Evolutionary conservation across 2,329 filamentous ascomycete genomes (phyloP).

Genomic region (Remersonia thermophila): DNA sequence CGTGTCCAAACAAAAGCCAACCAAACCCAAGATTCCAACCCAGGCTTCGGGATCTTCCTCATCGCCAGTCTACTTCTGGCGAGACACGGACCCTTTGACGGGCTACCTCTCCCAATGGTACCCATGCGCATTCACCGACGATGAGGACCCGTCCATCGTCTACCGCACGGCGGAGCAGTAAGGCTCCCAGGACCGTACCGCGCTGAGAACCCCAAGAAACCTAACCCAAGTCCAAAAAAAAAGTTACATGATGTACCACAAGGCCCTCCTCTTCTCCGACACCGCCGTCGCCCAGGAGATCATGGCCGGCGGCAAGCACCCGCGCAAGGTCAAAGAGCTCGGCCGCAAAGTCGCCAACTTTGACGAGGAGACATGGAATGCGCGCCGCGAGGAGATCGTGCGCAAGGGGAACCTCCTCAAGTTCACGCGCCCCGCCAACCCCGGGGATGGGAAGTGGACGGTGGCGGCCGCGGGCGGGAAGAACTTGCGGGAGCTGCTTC

Average conservation of each 20-base stretch:
- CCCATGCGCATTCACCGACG: constrained; percentile 33
- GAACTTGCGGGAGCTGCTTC: constrained; percentile 32
- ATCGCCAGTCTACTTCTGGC: constrained; percentile 33
- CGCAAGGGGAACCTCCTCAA: constrained; percentile 46
- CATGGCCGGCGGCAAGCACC: constrained; percentile 31
- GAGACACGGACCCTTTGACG: constrained; percentile 31
- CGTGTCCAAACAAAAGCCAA: neutral
- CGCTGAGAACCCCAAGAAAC: neutral
- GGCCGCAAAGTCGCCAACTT: constrained; percentile 45
- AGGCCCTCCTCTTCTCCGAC: constrained; percentile 38
- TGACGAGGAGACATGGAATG: constrained; percentile 37
- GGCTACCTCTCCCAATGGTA: constrained; percentile 56
- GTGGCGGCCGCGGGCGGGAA: neutral
- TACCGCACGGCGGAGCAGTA: constrained; percentile 43
- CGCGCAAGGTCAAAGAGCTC: constrained; percentile 38
- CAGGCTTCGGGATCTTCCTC: neutral
- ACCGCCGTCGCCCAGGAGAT: constrained; percentile 32
- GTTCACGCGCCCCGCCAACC: constrained; percentile 35
- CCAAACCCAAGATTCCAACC: neutral
- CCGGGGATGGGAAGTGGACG: constrained; percentile 15
- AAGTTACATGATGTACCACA: constrained; percentile 44
- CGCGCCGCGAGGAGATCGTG: constrained; percentile 41
- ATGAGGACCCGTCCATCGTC: constrained; percentile 20
- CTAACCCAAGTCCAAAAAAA: neutral
- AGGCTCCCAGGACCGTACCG: neutral